Base-by-base conservation (phyloP, 2,329 filamentous ascomycete genomes). In the Metarhizium robertsii region DNA sequence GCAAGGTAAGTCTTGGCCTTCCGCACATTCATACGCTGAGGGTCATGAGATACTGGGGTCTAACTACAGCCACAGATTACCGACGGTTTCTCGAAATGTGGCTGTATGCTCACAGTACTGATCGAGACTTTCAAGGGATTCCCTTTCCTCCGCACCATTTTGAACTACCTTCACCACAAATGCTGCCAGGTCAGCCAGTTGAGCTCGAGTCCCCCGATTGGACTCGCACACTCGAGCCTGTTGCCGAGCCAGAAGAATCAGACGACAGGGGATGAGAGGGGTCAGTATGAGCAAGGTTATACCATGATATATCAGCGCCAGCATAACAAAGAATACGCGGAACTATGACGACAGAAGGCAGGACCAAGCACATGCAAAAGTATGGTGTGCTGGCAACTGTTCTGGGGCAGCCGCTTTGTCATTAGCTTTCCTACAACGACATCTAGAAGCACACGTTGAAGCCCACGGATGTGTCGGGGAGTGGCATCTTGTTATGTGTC, bases 141-240 rank as follows among this genome's bases (percentile, higher is more conserved):
- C 68, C 75, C 1, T 76, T 77, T 54, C 75, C 75, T 3, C 67
- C 69, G 6, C 72, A 74, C 60, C 73, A 71, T 50, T 70, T 76
- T 55, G 75, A 79, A 62, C 63, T 79, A 10, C 73, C 75, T 5
- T 76, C 76, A 43, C 75, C 75, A 14, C 71, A 77, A 53, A 71
- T 78, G n/a, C 64, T 65, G 34, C 66, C 73, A 48, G 64, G 63
- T 8, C 61, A 63, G 30, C 52, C 54, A 8, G 34, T n/a, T 13
- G 56, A 48, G 38, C 45, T 54, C 13, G 52, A 43, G 14, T 56
- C 58, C 11, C 53, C 55, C 2, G 52, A 55, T 32, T 25, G 32
- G 50, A 53, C 53, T n/a, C 58, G 55, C 20, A 50, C 36, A 18
- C n/a, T 54, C n/a, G 58, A 53, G 34, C 30, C 58, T 7, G 51